These are phyloP conservation scores for Magnusiomyces magnusii DNA, from an alignment of 1,139 yeast genomes.

Conservation along the genomic window DNA sequence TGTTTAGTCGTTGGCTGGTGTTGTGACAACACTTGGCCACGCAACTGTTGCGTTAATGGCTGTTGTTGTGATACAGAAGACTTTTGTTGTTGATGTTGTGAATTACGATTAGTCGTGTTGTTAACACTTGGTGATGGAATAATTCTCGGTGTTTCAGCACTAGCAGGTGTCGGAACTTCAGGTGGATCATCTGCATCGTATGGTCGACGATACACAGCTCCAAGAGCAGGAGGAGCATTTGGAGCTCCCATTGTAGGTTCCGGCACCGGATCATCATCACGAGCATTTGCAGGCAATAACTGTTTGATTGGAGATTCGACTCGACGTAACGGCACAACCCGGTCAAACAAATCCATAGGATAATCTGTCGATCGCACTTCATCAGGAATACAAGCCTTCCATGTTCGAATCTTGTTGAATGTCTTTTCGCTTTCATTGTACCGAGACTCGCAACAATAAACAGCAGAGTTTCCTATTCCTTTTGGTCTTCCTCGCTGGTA, in stretches of 20 bases:
- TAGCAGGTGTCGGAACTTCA: constrained; percentile 53
- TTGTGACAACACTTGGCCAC: constrained; percentile 6
- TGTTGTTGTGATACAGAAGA: not conserved
- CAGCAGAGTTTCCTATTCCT: constrained; percentile 54
- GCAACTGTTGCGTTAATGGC: not conserved
- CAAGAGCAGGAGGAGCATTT: constrained; percentile 87
- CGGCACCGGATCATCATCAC: constrained; percentile 66
- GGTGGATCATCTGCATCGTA: constrained; percentile 62
- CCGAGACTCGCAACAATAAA: constrained; percentile 91
- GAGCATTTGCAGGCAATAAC: constrained; percentile 65
- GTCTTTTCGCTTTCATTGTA: constrained; percentile 86
- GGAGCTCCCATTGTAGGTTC: constrained; percentile 74
- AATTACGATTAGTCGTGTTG: not conserved
- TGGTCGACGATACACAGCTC: constrained; percentile 78
- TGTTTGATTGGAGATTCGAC: constrained; percentile 81
- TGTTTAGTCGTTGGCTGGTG: not conserved
- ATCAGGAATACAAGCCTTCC: constrained; percentile 98
- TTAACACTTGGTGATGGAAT: constrained; percentile 18
- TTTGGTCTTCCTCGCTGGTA: constrained; percentile 92
- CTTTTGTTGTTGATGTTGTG: not conserved
- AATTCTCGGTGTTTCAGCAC: constrained; percentile 31
- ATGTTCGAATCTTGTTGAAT: constrained; percentile 90
- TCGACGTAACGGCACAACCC: constrained; percentile 47
- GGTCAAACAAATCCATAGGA: constrained; percentile 52
- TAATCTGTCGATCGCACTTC: constrained; percentile 81